Percentiles rank a stretch among this genome's conserved stretches.
phyloP scores from a whole-genome alignment of 2,329 filamentous ascomycete species.

The Pseudogymnoascus sp. region DNA sequence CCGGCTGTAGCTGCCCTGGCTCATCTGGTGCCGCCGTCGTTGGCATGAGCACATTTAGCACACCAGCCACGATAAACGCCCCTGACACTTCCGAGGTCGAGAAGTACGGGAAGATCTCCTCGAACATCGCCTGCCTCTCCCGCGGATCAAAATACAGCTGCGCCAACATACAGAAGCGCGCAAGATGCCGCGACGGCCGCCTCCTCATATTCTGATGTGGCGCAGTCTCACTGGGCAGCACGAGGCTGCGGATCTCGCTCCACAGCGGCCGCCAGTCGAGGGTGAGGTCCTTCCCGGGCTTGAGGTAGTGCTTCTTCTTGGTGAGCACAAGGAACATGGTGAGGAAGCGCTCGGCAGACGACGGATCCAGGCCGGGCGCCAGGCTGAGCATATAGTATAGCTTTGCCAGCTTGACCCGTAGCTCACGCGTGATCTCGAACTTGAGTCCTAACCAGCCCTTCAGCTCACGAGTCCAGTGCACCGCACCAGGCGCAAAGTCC shows the following conservation, averaged over 20 bases:
- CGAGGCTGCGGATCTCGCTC: constrained; percentile 84
- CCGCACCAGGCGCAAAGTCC: constrained; percentile 85
- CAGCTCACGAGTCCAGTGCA: constrained; percentile 96
- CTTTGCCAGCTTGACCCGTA: constrained; percentile 74
- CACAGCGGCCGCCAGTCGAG: constrained; percentile 92
- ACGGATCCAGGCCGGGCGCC: constrained; percentile 77
- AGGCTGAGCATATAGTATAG: constrained; percentile 92
- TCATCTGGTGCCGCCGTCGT: constrained; percentile 68
- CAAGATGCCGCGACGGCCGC: constrained; percentile 55
- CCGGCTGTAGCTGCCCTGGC: constrained; percentile 69
- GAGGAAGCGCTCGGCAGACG: constrained; percentile 79
- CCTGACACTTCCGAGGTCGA: constrained; percentile 88
- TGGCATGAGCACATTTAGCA: constrained; percentile 80
- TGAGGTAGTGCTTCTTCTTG: constrained; percentile 95
- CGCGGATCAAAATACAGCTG: constrained; percentile 88
- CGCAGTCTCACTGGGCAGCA: constrained; percentile 77
- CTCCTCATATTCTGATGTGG: constrained; percentile 49
- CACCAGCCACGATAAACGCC: constrained; percentile 83
- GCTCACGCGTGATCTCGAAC: constrained; percentile 85
- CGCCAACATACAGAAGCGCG: constrained; percentile 83
- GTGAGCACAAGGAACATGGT: constrained; percentile 95
- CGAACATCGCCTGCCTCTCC: constrained; percentile 72
- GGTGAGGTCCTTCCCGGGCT: constrained; percentile 77
- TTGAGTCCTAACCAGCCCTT: constrained; percentile 93
- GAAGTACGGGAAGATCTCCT: constrained; percentile 78